Evolutionary conservation across 2,329 filamentous ascomycete species (phyloP).

Genomic region (Moelleriella libera): DNA sequence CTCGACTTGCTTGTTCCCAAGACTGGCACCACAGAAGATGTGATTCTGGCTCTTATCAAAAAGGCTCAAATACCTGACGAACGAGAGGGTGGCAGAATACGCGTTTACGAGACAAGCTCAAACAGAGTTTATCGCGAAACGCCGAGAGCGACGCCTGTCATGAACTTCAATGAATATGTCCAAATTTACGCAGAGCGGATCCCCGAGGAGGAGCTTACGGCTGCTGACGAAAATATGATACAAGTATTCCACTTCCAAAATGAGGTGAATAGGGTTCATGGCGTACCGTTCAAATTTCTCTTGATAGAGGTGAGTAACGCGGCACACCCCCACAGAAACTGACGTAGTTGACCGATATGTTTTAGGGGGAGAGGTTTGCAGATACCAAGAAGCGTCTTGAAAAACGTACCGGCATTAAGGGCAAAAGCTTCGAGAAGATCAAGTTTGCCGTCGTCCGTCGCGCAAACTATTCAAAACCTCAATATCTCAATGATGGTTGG

Average conservation of each 20-base stretch:
- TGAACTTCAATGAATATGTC: constrained; percentile 75
- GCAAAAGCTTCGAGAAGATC: constrained; percentile 97
- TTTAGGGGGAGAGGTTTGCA: constrained; percentile 66
- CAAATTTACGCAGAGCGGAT: constrained; percentile 69
- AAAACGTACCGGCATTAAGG: constrained; percentile 85
- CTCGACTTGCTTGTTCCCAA: constrained; percentile 80
- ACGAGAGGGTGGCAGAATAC: constrained; percentile 50
- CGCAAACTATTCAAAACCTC: constrained; percentile 59
- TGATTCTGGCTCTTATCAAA: constrained; percentile 62
- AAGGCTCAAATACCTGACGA: constrained; percentile 72
- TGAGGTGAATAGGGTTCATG: constrained; percentile 71
- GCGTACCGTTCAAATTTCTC: constrained; percentile 82
- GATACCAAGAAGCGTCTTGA: constrained; percentile 93
- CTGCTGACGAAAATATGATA: constrained; percentile 45
- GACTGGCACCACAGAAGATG: constrained; percentile 64
- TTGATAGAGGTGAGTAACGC: constrained; percentile 53
- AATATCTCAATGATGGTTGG: constrained; percentile 80
- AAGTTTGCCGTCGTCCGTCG: constrained; percentile 77
- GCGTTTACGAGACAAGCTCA: constrained; percentile 70
- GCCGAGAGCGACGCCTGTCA: constrained; percentile 53
- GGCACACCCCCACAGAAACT: not conserved
- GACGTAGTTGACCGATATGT: constrained; percentile 2
- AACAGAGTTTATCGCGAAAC: constrained; percentile 78
- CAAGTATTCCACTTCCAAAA: constrained; percentile 86
- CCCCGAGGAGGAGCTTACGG: constrained; percentile 56